These are phyloP conservation scores for Debaryomyces castellii DNA, from an alignment of 805 yeast species.

Conservation along the genomic window DNA sequence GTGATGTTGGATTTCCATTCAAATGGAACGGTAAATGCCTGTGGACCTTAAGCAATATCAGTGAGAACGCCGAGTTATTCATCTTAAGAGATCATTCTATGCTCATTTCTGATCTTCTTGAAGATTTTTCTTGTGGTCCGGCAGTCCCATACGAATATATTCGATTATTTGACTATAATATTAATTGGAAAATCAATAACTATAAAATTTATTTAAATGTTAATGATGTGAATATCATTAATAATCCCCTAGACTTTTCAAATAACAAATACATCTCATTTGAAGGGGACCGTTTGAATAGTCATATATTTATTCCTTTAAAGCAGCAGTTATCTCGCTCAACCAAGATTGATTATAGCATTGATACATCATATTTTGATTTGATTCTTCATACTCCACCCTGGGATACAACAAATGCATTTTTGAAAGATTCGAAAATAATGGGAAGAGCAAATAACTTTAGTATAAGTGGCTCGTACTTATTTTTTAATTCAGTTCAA, in stretches of 20 bases:
- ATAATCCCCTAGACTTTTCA: constrained; percentile 80
- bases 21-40: constrained; percentile 77
- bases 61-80: constrained; percentile 58
- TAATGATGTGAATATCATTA: constrained; percentile 84
- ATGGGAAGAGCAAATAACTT: constrained; percentile 72
- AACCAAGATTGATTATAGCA: constrained; percentile 49
- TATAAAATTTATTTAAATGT: constrained; percentile 72
- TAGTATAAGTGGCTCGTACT: constrained; percentile 61
- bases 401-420: constrained; percentile 85
- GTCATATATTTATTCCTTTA: constrained; percentile 58
- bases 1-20: constrained; percentile 68
- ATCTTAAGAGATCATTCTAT: constrained; percentile 80
- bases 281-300: constrained; percentile 56
- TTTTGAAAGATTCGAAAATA: constrained; percentile 53
- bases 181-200: constrained; percentile 58
- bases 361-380: constrained; percentile 59
- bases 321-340: constrained; percentile 51
- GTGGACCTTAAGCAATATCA: constrained; percentile 61
- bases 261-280: constrained; percentile 78
- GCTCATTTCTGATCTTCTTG: constrained; percentile 64
- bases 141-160: constrained; percentile 73
- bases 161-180: constrained; percentile 63
- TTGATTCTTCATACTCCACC: constrained; percentile 76
- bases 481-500: constrained; percentile 57
- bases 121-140: constrained; percentile 76